Percentiles rank a stretch among this genome's conserved stretches.
These are phyloP conservation scores for Alternaria arbusti DNA, from an alignment of 2,329 filamentous ascomycete species.

Conservation along the genomic window DNA sequence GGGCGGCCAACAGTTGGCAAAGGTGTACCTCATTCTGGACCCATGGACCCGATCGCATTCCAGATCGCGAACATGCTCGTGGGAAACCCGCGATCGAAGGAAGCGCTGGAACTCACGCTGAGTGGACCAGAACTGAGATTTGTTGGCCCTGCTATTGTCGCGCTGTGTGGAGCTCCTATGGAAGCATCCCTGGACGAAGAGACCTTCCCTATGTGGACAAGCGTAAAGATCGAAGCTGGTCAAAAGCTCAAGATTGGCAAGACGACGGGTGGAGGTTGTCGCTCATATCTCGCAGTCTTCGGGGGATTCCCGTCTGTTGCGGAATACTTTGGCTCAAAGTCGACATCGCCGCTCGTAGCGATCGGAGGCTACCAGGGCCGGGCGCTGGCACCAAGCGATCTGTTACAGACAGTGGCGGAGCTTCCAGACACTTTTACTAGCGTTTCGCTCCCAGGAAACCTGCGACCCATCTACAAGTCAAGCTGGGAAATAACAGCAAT, in stretches of 20 bases:
- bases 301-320: slow-evolving; percentile 62
- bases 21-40: slow-evolving; percentile 65
- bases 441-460: slow-evolving; percentile 51
- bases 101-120: slow-evolving; percentile 66
- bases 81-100: slow-evolving; percentile 60
- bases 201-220: slow-evolving; percentile 62
- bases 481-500: slow-evolving; percentile 62
- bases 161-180: slow-evolving; percentile 64
- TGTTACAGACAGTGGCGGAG: slow-evolving; percentile 55
- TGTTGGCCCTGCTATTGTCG: slow-evolving; percentile 60
- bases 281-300: slow-evolving; percentile 65
- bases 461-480: slow-evolving; percentile 58
- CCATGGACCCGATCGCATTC: slow-evolving; percentile 67
- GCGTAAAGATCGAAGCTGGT: slow-evolving; percentile 57
- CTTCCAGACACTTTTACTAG: slow-evolving; percentile 41
- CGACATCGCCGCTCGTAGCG: slow-evolving; percentile 63
- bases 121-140: slow-evolving; percentile 66
- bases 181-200: slow-evolving; percentile 59
- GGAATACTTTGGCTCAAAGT: slow-evolving; percentile 65
- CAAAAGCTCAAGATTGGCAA: slow-evolving; percentile 64
- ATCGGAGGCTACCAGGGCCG: slow-evolving; percentile 68
- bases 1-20: slow-evolving; percentile 63
- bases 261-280: slow-evolving; percentile 59
- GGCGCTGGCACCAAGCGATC: slow-evolving; percentile 61
- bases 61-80: slow-evolving; percentile 66